phyloP scores from a whole-genome alignment of 495 filamentous ascomycete species.

The Xylaria cubensis region DNA sequence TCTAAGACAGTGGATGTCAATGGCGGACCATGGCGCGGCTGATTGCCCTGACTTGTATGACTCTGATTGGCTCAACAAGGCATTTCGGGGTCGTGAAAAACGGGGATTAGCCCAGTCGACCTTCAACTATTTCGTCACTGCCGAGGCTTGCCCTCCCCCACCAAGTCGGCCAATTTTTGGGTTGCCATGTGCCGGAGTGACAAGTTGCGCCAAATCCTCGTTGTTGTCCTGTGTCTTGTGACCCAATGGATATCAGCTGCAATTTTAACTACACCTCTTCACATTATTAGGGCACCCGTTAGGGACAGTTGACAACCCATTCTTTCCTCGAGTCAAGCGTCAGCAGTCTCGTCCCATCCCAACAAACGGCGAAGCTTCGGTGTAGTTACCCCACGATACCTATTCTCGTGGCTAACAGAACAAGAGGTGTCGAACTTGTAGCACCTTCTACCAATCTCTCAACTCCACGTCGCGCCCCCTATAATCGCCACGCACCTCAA shows the following conservation, averaged over 20 bases:
- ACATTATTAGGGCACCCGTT: neutral
- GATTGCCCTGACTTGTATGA: neutral
- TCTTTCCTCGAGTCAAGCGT: neutral
- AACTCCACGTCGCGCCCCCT: neutral
- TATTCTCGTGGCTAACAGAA: neutral
- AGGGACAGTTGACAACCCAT: neutral
- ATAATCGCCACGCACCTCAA: neutral
- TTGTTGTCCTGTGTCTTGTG: slow-evolving; percentile 15
- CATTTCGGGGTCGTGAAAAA: neutral
- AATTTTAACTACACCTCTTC: too few species aligned
- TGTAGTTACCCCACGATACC: slow-evolving; percentile 13
- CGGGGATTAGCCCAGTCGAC: neutral
- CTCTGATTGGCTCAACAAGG: slow-evolving; percentile 22
- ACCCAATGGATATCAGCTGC: neutral
- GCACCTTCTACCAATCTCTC: neutral
- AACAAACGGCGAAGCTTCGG: slow-evolving; percentile 22
- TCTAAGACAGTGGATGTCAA: neutral
- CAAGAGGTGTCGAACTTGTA: neutral
- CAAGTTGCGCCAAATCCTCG: neutral
- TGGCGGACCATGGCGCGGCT: slow-evolving; percentile 17
- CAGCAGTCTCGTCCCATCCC: neutral
- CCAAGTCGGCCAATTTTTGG: slow-evolving; percentile 14
- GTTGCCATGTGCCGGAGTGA: slow-evolving; percentile 6
- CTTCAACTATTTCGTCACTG: slow-evolving; percentile 16
- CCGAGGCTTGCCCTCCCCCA: slow-evolving; percentile 20